These are phyloP conservation scores for Kodamaea leandrae DNA, from an alignment of 805 yeast genomes.

Conservation along the genomic window DNA sequence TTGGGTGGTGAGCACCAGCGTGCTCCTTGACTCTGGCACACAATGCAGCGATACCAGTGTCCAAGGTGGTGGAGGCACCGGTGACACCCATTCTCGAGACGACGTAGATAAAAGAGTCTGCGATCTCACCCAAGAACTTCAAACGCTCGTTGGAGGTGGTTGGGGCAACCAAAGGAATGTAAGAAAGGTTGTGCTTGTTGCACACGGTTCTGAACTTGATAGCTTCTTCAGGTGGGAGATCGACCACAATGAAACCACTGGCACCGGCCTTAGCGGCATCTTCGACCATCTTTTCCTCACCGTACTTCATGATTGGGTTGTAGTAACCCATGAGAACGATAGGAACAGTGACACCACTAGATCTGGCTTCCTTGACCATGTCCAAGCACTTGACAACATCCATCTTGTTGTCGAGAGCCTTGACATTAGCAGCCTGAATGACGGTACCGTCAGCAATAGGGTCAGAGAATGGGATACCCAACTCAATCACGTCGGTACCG, in stretches of 20 bases:
- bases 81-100: constrained; percentile 98
- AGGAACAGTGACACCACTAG: constrained; percentile 82
- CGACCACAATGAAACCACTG: constrained; percentile 91
- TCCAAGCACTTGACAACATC: constrained; percentile 69
- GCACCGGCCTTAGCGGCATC: constrained; percentile 89
- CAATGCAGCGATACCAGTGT: constrained; percentile 60
- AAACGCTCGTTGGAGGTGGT: constrained; percentile 91
- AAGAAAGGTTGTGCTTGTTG: constrained; percentile 65
- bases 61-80: constrained; percentile 74
- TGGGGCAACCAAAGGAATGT: constrained; percentile 94
- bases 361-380: constrained; percentile 71
- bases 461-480: constrained; percentile 95
- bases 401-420: constrained; percentile 81
- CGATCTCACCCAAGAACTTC: constrained; percentile 71
- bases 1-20: constrained; percentile 64
- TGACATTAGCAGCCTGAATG: constrained; percentile 82
- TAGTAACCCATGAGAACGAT: constrained; percentile 95
- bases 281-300: constrained; percentile 76
- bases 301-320: constrained; percentile 87
- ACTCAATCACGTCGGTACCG: constrained; percentile 92
- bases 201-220: constrained; percentile 76
- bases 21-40: constrained; percentile 72
- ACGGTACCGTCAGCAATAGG: constrained; percentile 99
- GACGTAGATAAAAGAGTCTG: constrained; percentile 94
- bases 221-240: constrained; percentile 98